Evolutionary conservation across 73 alveolate species (phyloP), one percentile per base, ranked within the genome.

Genomic region (Strombidium stylifer): DNA sequence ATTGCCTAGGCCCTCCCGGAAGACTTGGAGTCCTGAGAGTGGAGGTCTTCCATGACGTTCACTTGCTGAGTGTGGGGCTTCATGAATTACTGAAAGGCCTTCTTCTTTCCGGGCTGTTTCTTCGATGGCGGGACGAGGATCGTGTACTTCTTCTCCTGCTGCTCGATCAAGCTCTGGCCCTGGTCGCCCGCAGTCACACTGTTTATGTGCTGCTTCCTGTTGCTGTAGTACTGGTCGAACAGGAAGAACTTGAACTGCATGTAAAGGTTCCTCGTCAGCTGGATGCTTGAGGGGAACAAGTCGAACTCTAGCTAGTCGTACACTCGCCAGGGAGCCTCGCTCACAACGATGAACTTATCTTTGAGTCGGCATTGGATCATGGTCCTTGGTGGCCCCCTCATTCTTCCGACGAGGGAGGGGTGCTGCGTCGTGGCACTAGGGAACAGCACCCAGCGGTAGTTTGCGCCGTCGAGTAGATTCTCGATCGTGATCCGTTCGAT

Each of bases 311-410:
- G 65, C 35, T 76, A 62, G 37, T 76, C 88, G 53, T 23, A 76
- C 8, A 76, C 88, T 41, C 54, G 30, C 88, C 88, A 76, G 21
- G 81, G 88, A 3, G 88, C 88, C 19, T 66, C 76, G 3, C 53
- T 76, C 16, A 76, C 76, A 18, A 53, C 69, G 5, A 76, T 40
- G 36, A 20, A 76, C 48, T 74, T 74, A 49, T 74, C 87, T 46
- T 69, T 74, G 14, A 60, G 54, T 32, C 87, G 3, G 3, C 60
- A 49, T 50, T 62, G 60, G 0, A 74, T 54, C 87, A 74, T 74
- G 14, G 74, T 36, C n/a, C n/a, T n/a, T 18, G 58, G 61, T 8
- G 70, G 70, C n/a, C n/a, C n/a, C n/a, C n/a, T n/a, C n/a, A n/a
- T n/a, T n/a, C n/a, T n/a, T n/a, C n/a, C n/a, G n/a, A n/a, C n/a